Percentiles rank a stretch among this genome's conserved stretches.
phyloP scores from a whole-genome alignment of 108 stramenopile genomes.

The Cyclostephanos tholiformis region DNA sequence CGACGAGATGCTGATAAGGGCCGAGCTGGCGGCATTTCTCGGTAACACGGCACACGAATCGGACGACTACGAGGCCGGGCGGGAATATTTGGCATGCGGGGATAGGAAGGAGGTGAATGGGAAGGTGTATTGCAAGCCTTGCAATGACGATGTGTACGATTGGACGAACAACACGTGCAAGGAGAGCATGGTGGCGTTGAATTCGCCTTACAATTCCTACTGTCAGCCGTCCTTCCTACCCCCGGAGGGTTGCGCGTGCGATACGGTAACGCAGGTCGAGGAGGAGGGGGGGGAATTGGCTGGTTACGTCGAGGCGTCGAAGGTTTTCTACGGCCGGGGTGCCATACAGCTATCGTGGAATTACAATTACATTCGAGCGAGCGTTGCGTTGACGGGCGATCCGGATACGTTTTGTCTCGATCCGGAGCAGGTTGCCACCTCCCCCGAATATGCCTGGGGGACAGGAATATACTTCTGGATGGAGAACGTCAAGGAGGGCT shows the following conservation, averaged over 20 bases:
- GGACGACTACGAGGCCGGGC: slow-evolving; percentile 45
- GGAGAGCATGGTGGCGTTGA: slow-evolving; percentile 25
- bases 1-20: slow-evolving; percentile 10
- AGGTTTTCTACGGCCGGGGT: slow-evolving; percentile 43
- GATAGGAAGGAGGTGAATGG: slow-evolving; percentile 38
- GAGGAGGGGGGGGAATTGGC: slow-evolving; percentile 28
- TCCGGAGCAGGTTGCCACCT: slow-evolving; percentile 27
- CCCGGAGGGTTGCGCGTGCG: slow-evolving; percentile 35
- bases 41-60: slow-evolving; percentile 46
- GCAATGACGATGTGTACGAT: slow-evolving; percentile 35
- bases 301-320: slow-evolving; percentile 35
- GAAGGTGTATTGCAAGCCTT: slow-evolving; percentile 41
- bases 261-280: slow-evolving; percentile 32
- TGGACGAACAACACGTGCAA: slow-evolving; percentile 14
- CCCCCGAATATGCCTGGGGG: slow-evolving; percentile 41
- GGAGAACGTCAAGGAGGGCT: slow-evolving; percentile 46
- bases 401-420: slow-evolving; percentile 40
- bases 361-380: slow-evolving; percentile 38
- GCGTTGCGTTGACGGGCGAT: slow-evolving; percentile 24
- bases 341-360: slow-evolving; percentile 39
- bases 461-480: slow-evolving; percentile 47
- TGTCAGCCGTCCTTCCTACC: slow-evolving; percentile 33
- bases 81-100: slow-evolving; percentile 46
- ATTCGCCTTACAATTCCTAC: slow-evolving; percentile 36
- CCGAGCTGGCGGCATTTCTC: slow-evolving; percentile 41